Evolutionary conservation across 495 filamentous ascomycete genomes (phyloP), one percentile per base, ranked within the genome.

Genomic region (Tuber indicum): DNA sequence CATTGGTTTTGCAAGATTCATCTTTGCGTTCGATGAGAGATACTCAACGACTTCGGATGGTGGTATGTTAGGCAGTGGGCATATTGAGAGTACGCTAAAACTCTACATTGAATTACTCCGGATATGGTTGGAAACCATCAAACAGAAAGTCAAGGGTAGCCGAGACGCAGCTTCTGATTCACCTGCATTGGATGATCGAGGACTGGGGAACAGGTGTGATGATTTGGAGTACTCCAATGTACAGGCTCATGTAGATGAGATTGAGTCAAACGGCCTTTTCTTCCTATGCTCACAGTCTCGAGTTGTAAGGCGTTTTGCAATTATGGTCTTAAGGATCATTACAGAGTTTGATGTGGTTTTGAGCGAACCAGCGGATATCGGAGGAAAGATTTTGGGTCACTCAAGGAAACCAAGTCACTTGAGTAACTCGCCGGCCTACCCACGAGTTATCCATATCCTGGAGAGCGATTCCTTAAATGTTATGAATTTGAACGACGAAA

Each of bases 1-100:
- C 3, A 96, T 97, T 82, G 94, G 96, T 6, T 99, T 98, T 86
- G 92, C 94, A 23, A 87, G 94, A 58, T 99, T 98, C 80, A 98
- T 99, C 46, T 98, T 99, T 86, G 96, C 93, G 74, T 98, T 98
- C 82, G 96, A 99, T 85, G 93, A 95, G 78, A 91, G 93, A 43
- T 98, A 98, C 84, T 93, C 94, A 1, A 98, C 96, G 36, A 97
- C 97, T 92, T 97, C 94, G 14, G 96, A 98, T 81, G 94, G 97
- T 69, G 96, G 96, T 5, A 94, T 99, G 93, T 89, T 99, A 41
- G 96, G 96, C 9, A 91, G 94, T 41, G 93, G 91, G 16, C 96
- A 99, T 83, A 97, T 99, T 72, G 96, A 99, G 82, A 97, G 91
- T 75, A 98, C 96, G 5, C 83, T 99, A 26, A 90, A 90, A 77